Conservation (phyloP, 768 basidiomycete genomes). For the Boletus reticulatus region DNA sequence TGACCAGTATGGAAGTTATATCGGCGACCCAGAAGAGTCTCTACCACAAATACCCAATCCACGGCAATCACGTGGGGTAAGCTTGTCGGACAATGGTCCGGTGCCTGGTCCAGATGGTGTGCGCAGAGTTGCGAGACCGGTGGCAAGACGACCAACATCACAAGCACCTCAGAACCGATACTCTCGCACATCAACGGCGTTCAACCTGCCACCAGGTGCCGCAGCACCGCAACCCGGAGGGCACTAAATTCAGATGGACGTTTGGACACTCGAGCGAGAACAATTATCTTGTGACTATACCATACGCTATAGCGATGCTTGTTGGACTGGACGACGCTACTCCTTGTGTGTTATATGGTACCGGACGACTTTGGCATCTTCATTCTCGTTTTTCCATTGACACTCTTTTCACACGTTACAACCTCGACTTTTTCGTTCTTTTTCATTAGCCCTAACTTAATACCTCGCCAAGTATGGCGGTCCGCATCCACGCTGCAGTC, state of each 20-base stretch:
- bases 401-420: neutral
- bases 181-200: constrained; percentile 56
- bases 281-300: neutral
- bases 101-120: constrained; percentile 78
- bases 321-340: constrained; percentile 8
- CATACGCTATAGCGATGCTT: constrained; percentile 5
- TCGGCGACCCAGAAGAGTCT: constrained; percentile 38
- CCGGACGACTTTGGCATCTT: constrained; percentile 6
- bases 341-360: constrained; percentile 8
- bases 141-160: constrained; percentile 54
- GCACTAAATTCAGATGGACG: constrained; percentile 7
- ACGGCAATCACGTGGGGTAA: constrained; percentile 58
- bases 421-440: neutral
- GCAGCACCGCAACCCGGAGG: constrained; percentile 54
- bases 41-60: constrained; percentile 11
- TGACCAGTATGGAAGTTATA: constrained; percentile 32
- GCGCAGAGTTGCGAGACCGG: constrained; percentile 68
- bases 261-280: neutral
- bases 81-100: constrained; percentile 79
- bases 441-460: neutral
- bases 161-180: constrained; percentile 68
- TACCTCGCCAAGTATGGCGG: neutral
- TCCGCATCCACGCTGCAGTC: neutral
- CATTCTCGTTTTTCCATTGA: constrained; percentile 12
- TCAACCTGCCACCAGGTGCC: constrained; percentile 70